Percentiles rank a stretch among this genome's conserved stretches.
These are phyloP conservation scores for Laguncularia racemosa DNA, from an alignment of 345 rosid genomes.

Conservation along the genomic window DNA sequence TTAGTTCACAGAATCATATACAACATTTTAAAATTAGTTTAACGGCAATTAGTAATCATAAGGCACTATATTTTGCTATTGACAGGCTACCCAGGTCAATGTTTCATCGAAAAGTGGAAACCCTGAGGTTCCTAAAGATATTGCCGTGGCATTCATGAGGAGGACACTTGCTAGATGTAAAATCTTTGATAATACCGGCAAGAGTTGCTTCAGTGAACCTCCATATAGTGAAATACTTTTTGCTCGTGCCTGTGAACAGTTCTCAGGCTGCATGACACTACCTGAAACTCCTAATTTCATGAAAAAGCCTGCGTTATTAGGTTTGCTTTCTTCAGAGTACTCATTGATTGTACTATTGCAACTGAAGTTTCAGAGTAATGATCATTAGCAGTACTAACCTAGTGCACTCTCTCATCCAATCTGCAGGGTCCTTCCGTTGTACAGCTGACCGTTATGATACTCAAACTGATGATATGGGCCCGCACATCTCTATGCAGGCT, in stretches of 20 bases:
- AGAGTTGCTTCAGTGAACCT: slow-evolving; percentile 50
- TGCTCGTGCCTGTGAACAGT: slow-evolving; percentile 16
- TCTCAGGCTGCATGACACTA: slow-evolving; percentile 5
- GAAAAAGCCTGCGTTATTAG: slow-evolving; percentile 16
- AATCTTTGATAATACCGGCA: slow-evolving; percentile 46
- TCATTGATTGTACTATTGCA: too few relatives aligned
- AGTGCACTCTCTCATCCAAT: too few relatives aligned
- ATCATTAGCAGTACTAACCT: too few relatives aligned
- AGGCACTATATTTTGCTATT: slow-evolving; percentile 6
- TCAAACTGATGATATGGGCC: slow-evolving; percentile 1
- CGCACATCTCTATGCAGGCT: not conserved
- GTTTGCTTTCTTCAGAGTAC: too few relatives aligned
- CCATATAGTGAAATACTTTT: slow-evolving; percentile 34
- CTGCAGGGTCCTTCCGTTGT: too few relatives aligned
- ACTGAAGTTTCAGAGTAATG: too few relatives aligned
- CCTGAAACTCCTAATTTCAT: slow-evolving; percentile 12
- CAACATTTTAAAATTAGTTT: not conserved
- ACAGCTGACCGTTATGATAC: not conserved
- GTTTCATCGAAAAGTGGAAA: slow-evolving; percentile 30
- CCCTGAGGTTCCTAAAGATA: slow-evolving; percentile 42
- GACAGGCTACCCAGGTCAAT: slow-evolving; percentile 47
- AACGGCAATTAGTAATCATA: not conserved
- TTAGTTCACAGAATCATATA: not conserved
- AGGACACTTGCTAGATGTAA: slow-evolving; percentile 48
- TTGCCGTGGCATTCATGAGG: slow-evolving; percentile 39